Percentiles rank a stretch among this genome's conserved stretches.
phyloP scores from a whole-genome alignment of 768 basidiomycete genomes.

The Dioszegia aurantiaca region DNA sequence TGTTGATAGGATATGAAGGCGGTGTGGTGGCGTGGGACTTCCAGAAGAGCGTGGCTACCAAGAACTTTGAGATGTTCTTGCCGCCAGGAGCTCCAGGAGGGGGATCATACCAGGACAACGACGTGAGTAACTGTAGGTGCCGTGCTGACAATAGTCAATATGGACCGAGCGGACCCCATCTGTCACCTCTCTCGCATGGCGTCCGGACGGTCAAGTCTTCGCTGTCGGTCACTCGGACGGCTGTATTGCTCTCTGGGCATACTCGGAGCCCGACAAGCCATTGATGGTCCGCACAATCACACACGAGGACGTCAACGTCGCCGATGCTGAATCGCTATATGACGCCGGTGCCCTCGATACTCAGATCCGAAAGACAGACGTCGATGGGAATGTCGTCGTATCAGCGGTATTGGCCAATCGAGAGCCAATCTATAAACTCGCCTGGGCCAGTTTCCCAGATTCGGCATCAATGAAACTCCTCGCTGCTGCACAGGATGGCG shows the following conservation, averaged over 20 bases:
- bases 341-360: slow-evolving; percentile 50
- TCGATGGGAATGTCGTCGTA: slow-evolving; percentile 22
- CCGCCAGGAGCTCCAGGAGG: slow-evolving; percentile 83
- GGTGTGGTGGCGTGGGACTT: slow-evolving; percentile 55
- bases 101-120: slow-evolving; percentile 58
- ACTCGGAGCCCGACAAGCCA: slow-evolving; percentile 72
- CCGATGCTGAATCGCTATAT: slow-evolving; percentile 54
- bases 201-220: slow-evolving; percentile 71
- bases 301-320: slow-evolving; percentile 54
- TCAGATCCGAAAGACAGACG: slow-evolving; percentile 28
- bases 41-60: slow-evolving; percentile 51
- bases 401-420: slow-evolving; percentile 48
- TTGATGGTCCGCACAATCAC: slow-evolving; percentile 69
- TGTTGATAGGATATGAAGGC: slow-evolving; percentile 70
- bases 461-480: slow-evolving; percentile 41
- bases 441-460: slow-evolving; percentile 76
- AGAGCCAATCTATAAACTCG: slow-evolving; percentile 81
- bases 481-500: slow-evolving; percentile 26
- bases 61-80: slow-evolving; percentile 67
- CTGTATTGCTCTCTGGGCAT: slow-evolving; percentile 75
- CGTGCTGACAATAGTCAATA: slow-evolving; percentile 58
- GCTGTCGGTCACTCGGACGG: slow-evolving; percentile 80
- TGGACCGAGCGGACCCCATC: slow-evolving; percentile 66
- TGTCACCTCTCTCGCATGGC: slow-evolving; percentile 70
- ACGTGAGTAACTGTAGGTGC: slow-evolving; percentile 54